Evolutionary conservation across 495 filamentous ascomycete species (phyloP).

Genomic region (Hypoxylon intermedium): DNA sequence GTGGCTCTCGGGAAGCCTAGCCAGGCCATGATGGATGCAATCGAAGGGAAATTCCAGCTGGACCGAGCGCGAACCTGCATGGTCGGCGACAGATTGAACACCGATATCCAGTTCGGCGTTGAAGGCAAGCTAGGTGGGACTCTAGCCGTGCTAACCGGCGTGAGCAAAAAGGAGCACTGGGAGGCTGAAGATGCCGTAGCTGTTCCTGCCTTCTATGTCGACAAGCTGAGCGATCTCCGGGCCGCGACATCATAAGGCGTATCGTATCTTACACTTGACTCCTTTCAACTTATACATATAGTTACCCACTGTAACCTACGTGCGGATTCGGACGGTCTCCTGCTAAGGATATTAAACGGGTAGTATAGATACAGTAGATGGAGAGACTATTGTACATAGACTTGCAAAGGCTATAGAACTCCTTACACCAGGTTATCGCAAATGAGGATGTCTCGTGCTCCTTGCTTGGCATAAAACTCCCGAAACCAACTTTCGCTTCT

Average conservation of each 20-base stretch:
- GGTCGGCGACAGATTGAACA: slow-evolving; percentile 93
- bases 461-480: not conserved
- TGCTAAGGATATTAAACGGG: no score
- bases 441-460: not conserved
- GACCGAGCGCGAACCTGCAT: slow-evolving; percentile 88
- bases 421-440: no score
- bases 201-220: slow-evolving; percentile 79
- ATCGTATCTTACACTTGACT: not conserved
- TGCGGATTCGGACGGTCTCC: no score
- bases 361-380: no score
- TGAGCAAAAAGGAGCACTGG: slow-evolving; percentile 82
- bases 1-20: slow-evolving; percentile 89
- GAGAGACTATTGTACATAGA: no score
- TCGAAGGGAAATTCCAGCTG: slow-evolving; percentile 93
- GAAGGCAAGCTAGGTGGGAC: slow-evolving; percentile 92
- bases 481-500: not conserved
- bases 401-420: no score
- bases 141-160: slow-evolving; percentile 88
- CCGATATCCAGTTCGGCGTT: slow-evolving; percentile 93
- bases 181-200: slow-evolving; percentile 65
- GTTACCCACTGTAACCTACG: no score
- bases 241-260: slow-evolving; percentile 34
- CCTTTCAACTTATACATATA: not conserved
- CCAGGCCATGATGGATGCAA: slow-evolving; percentile 98
- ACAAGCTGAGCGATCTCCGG: slow-evolving; percentile 79